Conservation (phyloP, 495 filamentous ascomycete species). For the Bathelium albidoporum region DNA sequence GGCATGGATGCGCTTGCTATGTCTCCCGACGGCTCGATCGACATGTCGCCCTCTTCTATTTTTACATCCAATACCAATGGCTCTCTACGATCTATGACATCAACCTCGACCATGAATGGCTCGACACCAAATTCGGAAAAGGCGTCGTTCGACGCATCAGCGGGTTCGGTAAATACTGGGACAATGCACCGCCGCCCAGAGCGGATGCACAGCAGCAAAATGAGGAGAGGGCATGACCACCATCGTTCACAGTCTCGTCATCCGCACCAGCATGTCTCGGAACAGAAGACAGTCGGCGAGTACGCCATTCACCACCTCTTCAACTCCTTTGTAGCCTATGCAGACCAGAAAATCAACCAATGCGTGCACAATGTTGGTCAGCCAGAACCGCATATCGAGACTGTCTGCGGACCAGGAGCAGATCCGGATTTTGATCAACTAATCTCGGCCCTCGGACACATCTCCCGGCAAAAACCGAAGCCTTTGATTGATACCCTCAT, state of each 20-base stretch:
- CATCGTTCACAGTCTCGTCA: conserved; percentile 76
- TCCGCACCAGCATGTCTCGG: conserved; percentile 52
- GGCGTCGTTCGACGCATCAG: background rate
- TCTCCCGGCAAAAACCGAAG: conserved; percentile 86
- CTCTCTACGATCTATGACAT: background rate
- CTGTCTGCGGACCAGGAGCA: conserved; percentile 77
- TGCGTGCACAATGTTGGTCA: conserved; percentile 65
- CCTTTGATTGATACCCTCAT: conserved; percentile 95
- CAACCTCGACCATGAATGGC: background rate
- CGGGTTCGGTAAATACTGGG: background rate
- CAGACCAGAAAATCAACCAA: conserved; percentile 85
- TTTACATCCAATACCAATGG: conserved; percentile 2
- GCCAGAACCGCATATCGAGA: conserved; percentile 70
- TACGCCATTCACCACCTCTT: conserved; percentile 95
- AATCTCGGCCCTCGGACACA: conserved; percentile 84
- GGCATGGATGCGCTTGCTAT: conserved; percentile 20
- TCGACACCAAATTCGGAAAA: background rate
- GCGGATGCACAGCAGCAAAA: conserved; percentile 53
- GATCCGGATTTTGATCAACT: conserved; percentile 92
- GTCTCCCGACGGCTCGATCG: conserved; percentile 21
- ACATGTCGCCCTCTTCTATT: conserved; percentile 13
- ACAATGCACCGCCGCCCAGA: conserved; percentile 37
- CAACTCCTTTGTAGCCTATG: conserved; percentile 77
- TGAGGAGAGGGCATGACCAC: conserved; percentile 60
- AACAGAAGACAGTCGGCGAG: conserved; percentile 85